Evolutionary conservation across 495 filamentous ascomycete species (phyloP), one percentile per base, ranked within the genome.

Genomic region (Lichenothelia convexa): DNA sequence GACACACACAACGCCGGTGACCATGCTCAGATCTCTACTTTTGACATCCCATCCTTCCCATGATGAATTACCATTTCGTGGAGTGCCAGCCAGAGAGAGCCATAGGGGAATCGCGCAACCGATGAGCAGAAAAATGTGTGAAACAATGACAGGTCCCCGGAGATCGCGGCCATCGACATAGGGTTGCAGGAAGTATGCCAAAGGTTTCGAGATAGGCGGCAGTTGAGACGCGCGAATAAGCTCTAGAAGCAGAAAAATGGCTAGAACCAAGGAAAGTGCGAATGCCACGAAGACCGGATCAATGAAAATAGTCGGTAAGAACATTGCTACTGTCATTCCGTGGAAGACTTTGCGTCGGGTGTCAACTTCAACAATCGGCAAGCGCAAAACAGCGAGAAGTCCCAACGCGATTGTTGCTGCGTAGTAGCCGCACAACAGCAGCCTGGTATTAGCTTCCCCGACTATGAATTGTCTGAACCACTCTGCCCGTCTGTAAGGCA

Each of bases 271-370:
- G 1, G 62, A 63, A 30, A 95, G 59, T 1, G 82, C 80, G 5
- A 97, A 65, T 1, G 81, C 70, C 31, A 73, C 70, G 50, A 84
- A 95, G 13, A 71, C 55, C 5, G 89, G 91, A 53, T 95, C 91
- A 42, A 94, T 55, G 48, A 75, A 91, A 2, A 74, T 75, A 1
- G 80, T 70, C 8, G 89, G 83, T 2, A 94, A 65, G 42, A 99
- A 78, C 81, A 99, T 92, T 29, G 73, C 67, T 23, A 95, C 85
- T 72, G 94, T 93, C 73, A 84, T 93, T 43, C 87, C 89, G 55
- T 99, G 89, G 56, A 99, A 99, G 7, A 99, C 79, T 56, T 99
- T 99, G 24, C 89, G 73, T n/a, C 89, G 70, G 2, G 89, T 99
- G 56, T 99, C 91, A 23, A 95, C 85, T 57, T 93, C 81, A 4